A percentile compares a stretch with the other conserved stretches of the same genome.
phyloP scores from a whole-genome alignment of 768 basidiomycete species.

The Dacryopinax primogenitus region DNA sequence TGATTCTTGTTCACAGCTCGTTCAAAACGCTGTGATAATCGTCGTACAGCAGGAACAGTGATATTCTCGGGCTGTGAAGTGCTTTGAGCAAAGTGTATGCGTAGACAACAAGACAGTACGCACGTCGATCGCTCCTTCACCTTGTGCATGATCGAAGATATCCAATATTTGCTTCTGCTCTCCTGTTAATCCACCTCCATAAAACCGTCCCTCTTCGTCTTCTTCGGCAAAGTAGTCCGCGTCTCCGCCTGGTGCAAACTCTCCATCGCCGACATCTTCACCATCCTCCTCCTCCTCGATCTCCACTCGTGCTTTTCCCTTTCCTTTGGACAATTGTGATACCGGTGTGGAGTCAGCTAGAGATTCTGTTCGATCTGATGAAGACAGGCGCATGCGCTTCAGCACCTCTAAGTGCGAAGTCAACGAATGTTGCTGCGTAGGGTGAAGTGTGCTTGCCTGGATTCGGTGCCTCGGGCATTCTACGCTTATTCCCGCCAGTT shows the following conservation, averaged over 20 bases:
- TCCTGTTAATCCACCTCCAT: slow-evolving; percentile 80
- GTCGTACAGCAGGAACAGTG: slow-evolving; percentile 55
- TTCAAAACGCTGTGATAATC: slow-evolving; percentile 68
- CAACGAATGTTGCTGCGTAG: not conserved
- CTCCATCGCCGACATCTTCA: slow-evolving; percentile 23
- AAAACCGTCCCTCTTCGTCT: slow-evolving; percentile 85
- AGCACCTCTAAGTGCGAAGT: slow-evolving; percentile 42
- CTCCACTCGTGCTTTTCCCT: slow-evolving; percentile 33
- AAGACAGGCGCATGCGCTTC: slow-evolving; percentile 55
- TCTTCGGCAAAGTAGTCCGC: slow-evolving; percentile 85
- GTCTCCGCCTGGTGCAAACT: slow-evolving; percentile 74
- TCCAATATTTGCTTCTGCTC: slow-evolving; percentile 93
- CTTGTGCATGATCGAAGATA: slow-evolving; percentile 68
- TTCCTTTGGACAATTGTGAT: slow-evolving; percentile 12
- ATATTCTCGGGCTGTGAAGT: slow-evolving; percentile 48
- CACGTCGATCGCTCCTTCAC: slow-evolving; percentile 44
- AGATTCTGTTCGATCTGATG: slow-evolving; percentile 22
- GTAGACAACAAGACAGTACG: slow-evolving; percentile 9
- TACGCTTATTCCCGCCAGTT: slow-evolving; percentile 50
- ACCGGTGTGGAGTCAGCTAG: not conserved
- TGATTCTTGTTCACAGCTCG: slow-evolving; percentile 88
- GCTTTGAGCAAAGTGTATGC: slow-evolving; percentile 2
- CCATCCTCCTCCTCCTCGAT: slow-evolving; percentile 35
- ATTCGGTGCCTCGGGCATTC: slow-evolving; percentile 61
- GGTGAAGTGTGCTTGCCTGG: slow-evolving; percentile 23